phyloP scores from a whole-genome alignment of 768 basidiomycete genomes.

The Mycena leptocephala region DNA sequence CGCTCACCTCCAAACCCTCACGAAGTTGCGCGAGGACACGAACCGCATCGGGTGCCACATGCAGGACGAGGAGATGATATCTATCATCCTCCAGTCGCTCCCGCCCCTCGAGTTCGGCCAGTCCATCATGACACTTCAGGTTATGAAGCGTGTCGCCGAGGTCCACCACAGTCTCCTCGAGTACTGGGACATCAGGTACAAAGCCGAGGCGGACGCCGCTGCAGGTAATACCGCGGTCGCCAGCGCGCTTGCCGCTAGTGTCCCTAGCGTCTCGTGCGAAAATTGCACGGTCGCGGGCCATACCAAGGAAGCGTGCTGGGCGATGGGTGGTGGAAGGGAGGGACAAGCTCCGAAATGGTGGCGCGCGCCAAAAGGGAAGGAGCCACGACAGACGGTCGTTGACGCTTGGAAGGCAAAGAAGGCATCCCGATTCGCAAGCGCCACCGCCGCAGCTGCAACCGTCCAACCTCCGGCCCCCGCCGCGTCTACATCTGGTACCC shows the following conservation, averaged over 20 bases:
- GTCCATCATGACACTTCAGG: not conserved
- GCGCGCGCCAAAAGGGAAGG: no score
- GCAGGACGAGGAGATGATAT: not conserved
- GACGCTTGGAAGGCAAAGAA: not conserved
- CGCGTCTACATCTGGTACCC: not conserved
- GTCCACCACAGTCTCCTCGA: no score
- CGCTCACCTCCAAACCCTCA: constrained; percentile 17
- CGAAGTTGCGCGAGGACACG: not conserved
- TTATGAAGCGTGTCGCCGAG: not conserved
- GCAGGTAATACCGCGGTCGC: not conserved
- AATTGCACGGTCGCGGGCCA: constrained; percentile 40
- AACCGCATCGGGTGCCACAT: not conserved
- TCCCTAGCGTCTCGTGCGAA: constrained; percentile 18
- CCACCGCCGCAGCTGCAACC: not conserved
- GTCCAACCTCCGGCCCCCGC: not conserved
- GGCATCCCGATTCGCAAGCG: constrained; percentile 1
- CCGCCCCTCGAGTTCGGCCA: constrained; percentile 1
- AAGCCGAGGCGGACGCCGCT: no score
- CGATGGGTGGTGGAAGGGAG: constrained; percentile 46
- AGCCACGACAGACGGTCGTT: no score
- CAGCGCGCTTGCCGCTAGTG: not conserved
- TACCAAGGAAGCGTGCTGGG: constrained; percentile 41
- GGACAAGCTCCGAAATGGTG: no score
- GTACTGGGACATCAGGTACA: not conserved
- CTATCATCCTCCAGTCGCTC: constrained; percentile 18